These are phyloP conservation scores for Brassica nigra DNA, from an alignment of 345 rosid genomes.

Conservation along the genomic window DNA sequence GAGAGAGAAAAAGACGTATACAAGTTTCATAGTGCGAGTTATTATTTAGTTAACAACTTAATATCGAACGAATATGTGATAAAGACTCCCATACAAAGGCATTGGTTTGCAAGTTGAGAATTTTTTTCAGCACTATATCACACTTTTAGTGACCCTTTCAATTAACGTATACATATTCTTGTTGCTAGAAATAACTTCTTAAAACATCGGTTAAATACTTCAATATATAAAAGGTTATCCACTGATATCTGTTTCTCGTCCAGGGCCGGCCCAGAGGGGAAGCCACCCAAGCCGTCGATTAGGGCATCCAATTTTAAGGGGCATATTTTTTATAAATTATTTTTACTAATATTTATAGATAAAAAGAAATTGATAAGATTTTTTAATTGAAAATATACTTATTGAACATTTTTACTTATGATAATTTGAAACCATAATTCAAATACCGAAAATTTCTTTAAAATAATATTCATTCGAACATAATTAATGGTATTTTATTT, in stretches of 20 bases:
- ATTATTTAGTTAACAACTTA: background rate
- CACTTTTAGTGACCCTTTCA: background rate
- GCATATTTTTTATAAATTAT: no score
- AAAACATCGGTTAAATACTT: background rate
- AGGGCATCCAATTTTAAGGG: no score
- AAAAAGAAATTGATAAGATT: no score
- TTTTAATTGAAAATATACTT: no score
- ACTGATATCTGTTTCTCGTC: background rate
- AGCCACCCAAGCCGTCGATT: no score
- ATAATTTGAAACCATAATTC: no score
- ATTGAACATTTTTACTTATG: no score
- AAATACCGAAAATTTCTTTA: no score
- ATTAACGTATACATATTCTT: background rate
- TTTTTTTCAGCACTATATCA: background rate
- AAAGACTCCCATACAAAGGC: background rate
- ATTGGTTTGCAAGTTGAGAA: background rate
- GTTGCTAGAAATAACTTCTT: background rate
- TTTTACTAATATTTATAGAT: no score
- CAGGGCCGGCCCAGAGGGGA: no score
- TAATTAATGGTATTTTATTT: no score
- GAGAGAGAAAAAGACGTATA: slow-evolving; percentile 13
- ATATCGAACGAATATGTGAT: background rate
- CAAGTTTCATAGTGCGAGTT: background rate
- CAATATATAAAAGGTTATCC: background rate
- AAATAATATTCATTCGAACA: no score